Evolutionary conservation across 768 basidiomycete species (phyloP).

Genomic region (Pisolithus microcarpus): DNA sequence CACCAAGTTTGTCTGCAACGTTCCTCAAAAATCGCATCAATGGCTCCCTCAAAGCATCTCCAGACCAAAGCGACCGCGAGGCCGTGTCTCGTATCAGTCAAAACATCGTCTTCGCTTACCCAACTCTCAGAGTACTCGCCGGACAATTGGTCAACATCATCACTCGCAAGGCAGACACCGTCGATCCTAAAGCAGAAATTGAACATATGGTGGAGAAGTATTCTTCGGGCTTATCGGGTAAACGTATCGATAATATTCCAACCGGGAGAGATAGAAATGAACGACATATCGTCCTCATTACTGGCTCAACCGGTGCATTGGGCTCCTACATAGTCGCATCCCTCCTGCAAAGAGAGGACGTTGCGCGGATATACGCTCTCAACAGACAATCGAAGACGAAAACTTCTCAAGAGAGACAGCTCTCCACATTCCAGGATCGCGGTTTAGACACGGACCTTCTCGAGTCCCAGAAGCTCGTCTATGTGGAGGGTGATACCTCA

Average conservation of each 20-base stretch:
- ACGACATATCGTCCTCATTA: conserved; percentile 26
- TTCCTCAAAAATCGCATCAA: conserved; percentile 20
- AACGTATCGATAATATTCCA: conserved; percentile 7
- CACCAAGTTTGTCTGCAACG: conserved; percentile 23
- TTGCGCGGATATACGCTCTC: conserved; percentile 26
- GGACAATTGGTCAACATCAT: conserved; percentile 12
- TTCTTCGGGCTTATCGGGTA: conserved; percentile 11
- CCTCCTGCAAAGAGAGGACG: conserved; percentile 17
- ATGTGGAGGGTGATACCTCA: conserved; percentile 32
- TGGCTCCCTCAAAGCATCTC: conserved; percentile 23
- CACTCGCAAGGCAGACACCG: not conserved
- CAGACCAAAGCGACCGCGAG: conserved; percentile 21
- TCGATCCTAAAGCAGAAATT: conserved; percentile 20
- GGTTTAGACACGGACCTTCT: conserved; percentile 26
- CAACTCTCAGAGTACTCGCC: conserved; percentile 33
- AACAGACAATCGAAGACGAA: conserved; percentile 19
- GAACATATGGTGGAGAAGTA: conserved; percentile 37
- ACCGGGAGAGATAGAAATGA: not conserved
- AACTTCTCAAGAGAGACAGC: conserved; percentile 22
- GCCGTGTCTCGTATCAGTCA: conserved; percentile 20
- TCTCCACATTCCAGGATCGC: conserved; percentile 26
- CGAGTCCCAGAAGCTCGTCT: conserved; percentile 25
- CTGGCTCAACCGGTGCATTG: conserved; percentile 38
- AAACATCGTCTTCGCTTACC: conserved; percentile 32
- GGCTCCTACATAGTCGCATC: conserved; percentile 30